Percentiles rank a stretch among this genome's conserved stretches.
Conservation (phyloP, 2,329 filamentous ascomycete species). For the Pseudonectria foliicola region DNA sequence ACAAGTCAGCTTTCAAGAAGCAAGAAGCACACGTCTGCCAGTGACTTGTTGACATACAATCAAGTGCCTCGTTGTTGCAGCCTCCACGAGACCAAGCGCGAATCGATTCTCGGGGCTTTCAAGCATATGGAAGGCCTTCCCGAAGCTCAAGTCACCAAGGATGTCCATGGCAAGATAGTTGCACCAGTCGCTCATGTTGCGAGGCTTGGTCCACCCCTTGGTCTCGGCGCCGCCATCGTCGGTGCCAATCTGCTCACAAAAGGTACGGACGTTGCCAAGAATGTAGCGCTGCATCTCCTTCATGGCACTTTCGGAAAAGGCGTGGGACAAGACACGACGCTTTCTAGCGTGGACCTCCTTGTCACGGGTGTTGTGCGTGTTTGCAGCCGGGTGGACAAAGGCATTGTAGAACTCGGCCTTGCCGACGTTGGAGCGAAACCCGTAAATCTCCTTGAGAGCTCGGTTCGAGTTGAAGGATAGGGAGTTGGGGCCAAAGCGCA, state of each 20-base stretch:
- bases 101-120: conserved; percentile 55
- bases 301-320: conserved; percentile 60
- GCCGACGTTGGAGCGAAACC: conserved; percentile 54
- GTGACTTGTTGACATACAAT: conserved; percentile 59
- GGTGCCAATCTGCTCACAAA: conserved; percentile 51
- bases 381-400: conserved; percentile 63
- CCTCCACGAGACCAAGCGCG: conserved; percentile 59
- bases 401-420: conserved; percentile 69
- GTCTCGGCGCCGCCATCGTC: conserved; percentile 33
- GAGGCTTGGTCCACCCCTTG: conserved; percentile 50
- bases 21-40: too few species aligned
- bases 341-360: conserved; percentile 64
- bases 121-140: conserved; percentile 57
- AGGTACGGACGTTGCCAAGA: conserved; percentile 57
- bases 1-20: conserved; percentile 8
- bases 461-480: conserved; percentile 69
- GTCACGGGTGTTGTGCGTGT: conserved; percentile 67
- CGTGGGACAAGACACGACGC: conserved; percentile 63
- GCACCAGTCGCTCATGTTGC: conserved; percentile 58
- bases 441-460: conserved; percentile 61
- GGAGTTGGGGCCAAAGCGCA: conserved; percentile 73
- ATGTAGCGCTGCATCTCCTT: conserved; percentile 64
- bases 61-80: conserved; percentile 61
- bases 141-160: conserved; percentile 53
- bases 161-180: conserved; percentile 58